Evolutionary conservation across 2,329 filamentous ascomycete genomes (phyloP).

Genomic region (Penicillium sp.): DNA sequence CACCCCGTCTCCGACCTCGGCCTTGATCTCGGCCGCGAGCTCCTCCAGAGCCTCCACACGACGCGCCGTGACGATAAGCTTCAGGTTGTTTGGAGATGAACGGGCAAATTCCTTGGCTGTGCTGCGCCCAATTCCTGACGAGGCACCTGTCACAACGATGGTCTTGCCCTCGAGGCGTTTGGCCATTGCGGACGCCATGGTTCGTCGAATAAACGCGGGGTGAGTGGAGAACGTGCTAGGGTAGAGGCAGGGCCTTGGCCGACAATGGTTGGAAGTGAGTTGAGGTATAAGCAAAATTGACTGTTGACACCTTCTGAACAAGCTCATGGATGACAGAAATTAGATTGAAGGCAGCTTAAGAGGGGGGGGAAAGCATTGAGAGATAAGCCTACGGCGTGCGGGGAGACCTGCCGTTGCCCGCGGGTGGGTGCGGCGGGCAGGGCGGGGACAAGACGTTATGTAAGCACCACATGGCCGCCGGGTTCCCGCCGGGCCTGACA

Average conservation of each 20-base stretch:
- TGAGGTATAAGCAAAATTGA: slow-evolving; percentile 10
- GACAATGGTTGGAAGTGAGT: slow-evolving; percentile 20
- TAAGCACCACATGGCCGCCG: slow-evolving; percentile 7
- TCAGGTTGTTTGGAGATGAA: slow-evolving; percentile 70
- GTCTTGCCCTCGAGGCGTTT: slow-evolving; percentile 92
- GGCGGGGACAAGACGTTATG: background rate
- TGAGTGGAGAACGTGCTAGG: slow-evolving; percentile 14
- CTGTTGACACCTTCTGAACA: slow-evolving; percentile 13
- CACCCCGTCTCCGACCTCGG: slow-evolving; percentile 71
- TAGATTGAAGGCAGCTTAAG: slow-evolving; percentile 3
- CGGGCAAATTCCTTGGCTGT: slow-evolving; percentile 86
- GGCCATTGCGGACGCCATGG: slow-evolving; percentile 62
- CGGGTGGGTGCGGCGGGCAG: too few species aligned
- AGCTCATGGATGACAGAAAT: slow-evolving; percentile 23
- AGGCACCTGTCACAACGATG: slow-evolving; percentile 83
- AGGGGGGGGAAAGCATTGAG: slow-evolving; percentile 11
- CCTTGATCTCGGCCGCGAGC: slow-evolving; percentile 67
- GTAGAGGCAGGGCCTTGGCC: slow-evolving; percentile 7
- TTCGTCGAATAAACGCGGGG: slow-evolving; percentile 32
- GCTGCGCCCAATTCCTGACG: slow-evolving; percentile 75
- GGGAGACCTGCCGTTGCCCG: slow-evolving; percentile 10
- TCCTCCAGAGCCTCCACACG: slow-evolving; percentile 71
- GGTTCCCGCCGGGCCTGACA: background rate
- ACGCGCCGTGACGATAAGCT: slow-evolving; percentile 82
- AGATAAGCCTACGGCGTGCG: slow-evolving; percentile 13